A percentile compares a stretch with the other conserved stretches of the same genome.
Conservation (phyloP, 1,139 yeast genomes). For the Eremothecium sinecaudum region DNA sequence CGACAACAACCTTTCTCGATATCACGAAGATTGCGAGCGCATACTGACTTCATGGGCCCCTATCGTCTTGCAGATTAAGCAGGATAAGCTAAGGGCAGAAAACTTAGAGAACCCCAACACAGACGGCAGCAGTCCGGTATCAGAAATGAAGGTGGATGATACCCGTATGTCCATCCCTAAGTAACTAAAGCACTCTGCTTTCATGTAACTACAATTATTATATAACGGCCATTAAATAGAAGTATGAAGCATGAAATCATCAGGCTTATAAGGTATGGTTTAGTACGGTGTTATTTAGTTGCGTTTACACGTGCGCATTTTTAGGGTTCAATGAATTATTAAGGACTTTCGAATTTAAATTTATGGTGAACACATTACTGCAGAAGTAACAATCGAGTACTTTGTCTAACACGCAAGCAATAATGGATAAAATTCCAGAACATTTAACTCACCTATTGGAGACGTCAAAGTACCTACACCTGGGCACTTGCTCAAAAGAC, state of each 20-base stretch:
- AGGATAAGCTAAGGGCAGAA: slow-evolving; percentile 15
- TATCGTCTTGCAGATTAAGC: slow-evolving; percentile 18
- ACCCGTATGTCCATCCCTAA: not conserved
- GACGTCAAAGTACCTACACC: slow-evolving; percentile 61
- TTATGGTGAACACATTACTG: too few relatives aligned
- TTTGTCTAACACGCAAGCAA: too few relatives aligned
- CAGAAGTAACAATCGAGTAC: too few relatives aligned
- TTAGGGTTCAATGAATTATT: too few relatives aligned
- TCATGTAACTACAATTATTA: not conserved
- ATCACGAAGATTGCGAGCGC: slow-evolving; percentile 23
- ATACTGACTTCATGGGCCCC: slow-evolving; percentile 24
- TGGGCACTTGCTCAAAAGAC: slow-evolving; percentile 60
- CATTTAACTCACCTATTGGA: slow-evolving; percentile 46
- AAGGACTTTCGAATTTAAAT: too few relatives aligned
- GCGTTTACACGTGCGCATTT: too few relatives aligned
- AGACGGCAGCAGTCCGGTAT: not conserved
- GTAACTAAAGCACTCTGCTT: not conserved
- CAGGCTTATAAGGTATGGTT: too few relatives aligned
- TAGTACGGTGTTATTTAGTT: too few relatives aligned
- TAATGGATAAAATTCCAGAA: slow-evolving; percentile 37
- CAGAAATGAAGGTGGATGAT: slow-evolving; percentile 3
- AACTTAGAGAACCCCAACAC: not conserved
- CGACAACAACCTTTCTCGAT: slow-evolving; percentile 21
- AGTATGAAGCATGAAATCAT: too few relatives aligned
- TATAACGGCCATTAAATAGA: too few relatives aligned